Percentiles rank a stretch among this genome's conserved stretches.
Evolutionary conservation across 345 rosid genomes (phyloP).

Genomic region (Erucastrum elatum): DNA sequence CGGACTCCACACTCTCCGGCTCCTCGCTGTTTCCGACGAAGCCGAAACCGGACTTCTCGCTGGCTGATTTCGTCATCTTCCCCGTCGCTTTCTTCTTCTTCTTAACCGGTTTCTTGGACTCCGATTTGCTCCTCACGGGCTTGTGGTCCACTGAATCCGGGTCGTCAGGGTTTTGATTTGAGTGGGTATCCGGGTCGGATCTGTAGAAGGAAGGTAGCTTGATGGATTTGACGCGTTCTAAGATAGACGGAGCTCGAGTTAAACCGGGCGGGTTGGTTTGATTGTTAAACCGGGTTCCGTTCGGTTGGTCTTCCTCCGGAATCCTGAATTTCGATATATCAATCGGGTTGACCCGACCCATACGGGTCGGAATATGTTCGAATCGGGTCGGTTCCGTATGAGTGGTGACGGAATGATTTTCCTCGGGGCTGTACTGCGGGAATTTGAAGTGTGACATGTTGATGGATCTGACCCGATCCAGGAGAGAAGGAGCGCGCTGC

Average conservation of each 20-base stretch:
- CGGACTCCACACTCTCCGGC: constrained; percentile 28
- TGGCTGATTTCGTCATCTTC: constrained; percentile 71
- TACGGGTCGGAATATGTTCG: constrained; percentile 18
- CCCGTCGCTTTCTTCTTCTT: constrained; percentile 27
- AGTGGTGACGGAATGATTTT: background rate
- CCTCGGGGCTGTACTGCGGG: constrained; percentile 35
- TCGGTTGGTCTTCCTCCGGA: constrained; percentile 28
- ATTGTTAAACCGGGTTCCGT: background rate
- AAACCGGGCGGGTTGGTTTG: constrained; percentile 33
- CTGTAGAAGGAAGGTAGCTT: constrained; percentile 44
- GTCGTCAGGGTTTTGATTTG: constrained; percentile 15
- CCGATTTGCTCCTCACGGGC: constrained; percentile 50
- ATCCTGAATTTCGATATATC: constrained; percentile 31
- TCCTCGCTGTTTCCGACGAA: constrained; percentile 2
- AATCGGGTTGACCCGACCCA: constrained; percentile 31
- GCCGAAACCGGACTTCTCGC: constrained; percentile 49
- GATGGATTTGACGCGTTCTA: constrained; percentile 66
- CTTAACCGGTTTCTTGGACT: constrained; percentile 34
- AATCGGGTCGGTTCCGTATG: constrained; percentile 23
- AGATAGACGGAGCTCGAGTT: constrained; percentile 54
- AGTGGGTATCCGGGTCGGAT: constrained; percentile 35
- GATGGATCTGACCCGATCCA: constrained; percentile 67
- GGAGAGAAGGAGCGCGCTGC: constrained; percentile 50
- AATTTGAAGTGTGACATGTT: constrained; percentile 36
- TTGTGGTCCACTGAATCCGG: constrained; percentile 25